Evolutionary conservation across 129 eudicot genomes (phyloP).

Genomic region (Centaurea solstitialis): DNA sequence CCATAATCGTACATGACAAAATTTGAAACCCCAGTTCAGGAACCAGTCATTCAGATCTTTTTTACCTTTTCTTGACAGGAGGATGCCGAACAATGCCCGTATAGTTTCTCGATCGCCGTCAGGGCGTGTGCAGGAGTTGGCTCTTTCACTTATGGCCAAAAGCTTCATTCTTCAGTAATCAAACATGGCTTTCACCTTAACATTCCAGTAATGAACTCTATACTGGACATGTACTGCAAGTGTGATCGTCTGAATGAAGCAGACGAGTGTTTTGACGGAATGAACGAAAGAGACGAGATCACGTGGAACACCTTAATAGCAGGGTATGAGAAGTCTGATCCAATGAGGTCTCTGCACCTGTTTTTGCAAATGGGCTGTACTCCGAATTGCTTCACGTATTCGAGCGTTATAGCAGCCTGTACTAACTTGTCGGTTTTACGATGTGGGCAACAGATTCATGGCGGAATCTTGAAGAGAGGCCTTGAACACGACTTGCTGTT

Average conservation of each 20-base stretch:
- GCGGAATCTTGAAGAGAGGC: slow-evolving; percentile 59
- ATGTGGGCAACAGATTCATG: slow-evolving; percentile 81
- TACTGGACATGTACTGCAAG: slow-evolving; percentile 87
- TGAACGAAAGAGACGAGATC: slow-evolving; percentile 59
- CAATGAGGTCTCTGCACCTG: slow-evolving; percentile 51
- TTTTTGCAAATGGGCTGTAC: slow-evolving; percentile 51
- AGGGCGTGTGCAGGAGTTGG: slow-evolving; percentile 79
- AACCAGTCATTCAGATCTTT: not conserved
- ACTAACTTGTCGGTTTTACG: slow-evolving; percentile 63
- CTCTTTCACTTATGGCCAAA: slow-evolving; percentile 52
- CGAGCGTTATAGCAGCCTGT: slow-evolving; percentile 67
- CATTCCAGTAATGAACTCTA: slow-evolving; percentile 77
- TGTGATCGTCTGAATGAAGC: slow-evolving; percentile 60
- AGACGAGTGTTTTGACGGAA: slow-evolving; percentile 50
- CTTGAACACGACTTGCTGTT: slow-evolving; percentile 56
- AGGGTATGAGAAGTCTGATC: slow-evolving; percentile 64
- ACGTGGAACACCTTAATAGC: slow-evolving; percentile 92
- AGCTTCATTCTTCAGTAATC: slow-evolving; percentile 63
- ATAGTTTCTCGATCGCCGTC: slow-evolving; percentile 71
- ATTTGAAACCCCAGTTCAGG: not conserved
- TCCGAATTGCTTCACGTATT: slow-evolving; percentile 82
- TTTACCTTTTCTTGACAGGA: slow-evolving; percentile 49
- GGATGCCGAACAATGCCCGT: slow-evolving; percentile 62
- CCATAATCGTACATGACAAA: not conserved
- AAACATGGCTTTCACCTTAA: slow-evolving; percentile 68